Conservation (phyloP, 2,329 filamentous ascomycete genomes). For the Ascomycota sp. region DNA sequence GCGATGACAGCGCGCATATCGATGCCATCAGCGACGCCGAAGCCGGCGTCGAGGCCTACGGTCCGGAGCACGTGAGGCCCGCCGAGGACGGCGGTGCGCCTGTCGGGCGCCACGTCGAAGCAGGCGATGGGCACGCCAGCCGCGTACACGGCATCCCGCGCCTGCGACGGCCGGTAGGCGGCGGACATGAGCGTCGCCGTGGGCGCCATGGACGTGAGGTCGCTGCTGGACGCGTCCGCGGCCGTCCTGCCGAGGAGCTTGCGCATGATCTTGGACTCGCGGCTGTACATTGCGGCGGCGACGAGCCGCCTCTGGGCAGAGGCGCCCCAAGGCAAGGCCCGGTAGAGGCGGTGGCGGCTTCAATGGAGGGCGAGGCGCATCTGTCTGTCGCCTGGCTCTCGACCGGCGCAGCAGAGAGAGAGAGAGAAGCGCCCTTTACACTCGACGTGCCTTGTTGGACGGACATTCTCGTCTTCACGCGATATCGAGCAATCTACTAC, state of each 20-base stretch:
- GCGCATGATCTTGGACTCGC: conserved; percentile 36
- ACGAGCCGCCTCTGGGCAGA: conserved; percentile 8
- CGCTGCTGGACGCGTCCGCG: conserved; percentile 23
- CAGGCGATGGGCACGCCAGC: conserved; percentile 33
- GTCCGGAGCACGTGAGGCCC: conserved; percentile 41
- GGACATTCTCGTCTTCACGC: too few relatives aligned
- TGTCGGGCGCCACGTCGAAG: conserved; percentile 37
- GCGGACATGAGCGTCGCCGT: conserved; percentile 17
- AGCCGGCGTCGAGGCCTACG: conserved; percentile 28
- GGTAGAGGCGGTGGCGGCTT: too few relatives aligned
- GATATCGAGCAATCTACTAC: too few relatives aligned
- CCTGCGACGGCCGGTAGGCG: conserved; percentile 29
- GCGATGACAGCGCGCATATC: conserved; percentile 37
- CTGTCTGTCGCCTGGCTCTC: too few relatives aligned
- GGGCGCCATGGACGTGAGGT: conserved; percentile 23
- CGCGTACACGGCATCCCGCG: conserved; percentile 33
- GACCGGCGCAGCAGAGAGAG: too few relatives aligned
- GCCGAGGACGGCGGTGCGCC: conserved; percentile 32
- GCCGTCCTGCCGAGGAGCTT: conserved; percentile 36
- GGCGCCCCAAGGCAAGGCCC: too few relatives aligned
- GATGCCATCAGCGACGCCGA: conserved; percentile 31
- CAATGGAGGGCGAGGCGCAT: too few relatives aligned
- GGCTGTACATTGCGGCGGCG: conserved; percentile 25
- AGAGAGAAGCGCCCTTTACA: too few relatives aligned
- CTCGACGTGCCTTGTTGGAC: too few relatives aligned